Percentiles rank a stretch among this genome's conserved stretches.
Evolutionary conservation across 139 green algal species (phyloP).

Genomic region (Closterium sp.): DNA sequence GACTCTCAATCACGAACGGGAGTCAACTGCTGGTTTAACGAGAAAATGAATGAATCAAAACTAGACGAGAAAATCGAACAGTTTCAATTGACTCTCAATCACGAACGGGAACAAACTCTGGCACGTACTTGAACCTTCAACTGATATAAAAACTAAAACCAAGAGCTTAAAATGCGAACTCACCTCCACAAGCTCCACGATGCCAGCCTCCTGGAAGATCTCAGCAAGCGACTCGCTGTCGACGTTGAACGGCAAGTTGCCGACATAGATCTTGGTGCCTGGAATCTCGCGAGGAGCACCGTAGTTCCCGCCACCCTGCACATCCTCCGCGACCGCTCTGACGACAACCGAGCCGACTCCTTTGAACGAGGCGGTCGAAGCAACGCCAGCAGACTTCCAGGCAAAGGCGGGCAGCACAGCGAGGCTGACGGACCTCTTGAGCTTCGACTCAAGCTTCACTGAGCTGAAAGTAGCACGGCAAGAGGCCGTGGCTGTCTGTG

Average conservation of each 20-base stretch:
- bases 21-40: not conserved
- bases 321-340: not conserved
- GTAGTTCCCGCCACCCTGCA: not conserved
- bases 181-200: conserved; percentile 47
- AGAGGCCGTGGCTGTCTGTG: not conserved
- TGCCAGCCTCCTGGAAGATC: conserved; percentile 60
- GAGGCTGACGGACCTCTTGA: not conserved
- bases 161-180: not conserved
- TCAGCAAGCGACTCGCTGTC: conserved; percentile 57
- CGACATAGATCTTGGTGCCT: conserved; percentile 61
- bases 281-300: not conserved
- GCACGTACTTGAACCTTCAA: not conserved
- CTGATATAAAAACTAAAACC: not conserved
- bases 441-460: not conserved
- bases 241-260: conserved; percentile 67
- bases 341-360: not conserved
- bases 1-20: too few species aligned
- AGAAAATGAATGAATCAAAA: too few species aligned
- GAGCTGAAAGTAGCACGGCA: not conserved
- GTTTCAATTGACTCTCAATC: too few species aligned
- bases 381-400: not conserved
- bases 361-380: not conserved
- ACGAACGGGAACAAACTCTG: too few species aligned
- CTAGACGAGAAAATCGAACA: too few species aligned
- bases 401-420: not conserved